Base-by-base conservation (phyloP, 441 rosid genomes). In the Corymbia calophylla region DNA sequence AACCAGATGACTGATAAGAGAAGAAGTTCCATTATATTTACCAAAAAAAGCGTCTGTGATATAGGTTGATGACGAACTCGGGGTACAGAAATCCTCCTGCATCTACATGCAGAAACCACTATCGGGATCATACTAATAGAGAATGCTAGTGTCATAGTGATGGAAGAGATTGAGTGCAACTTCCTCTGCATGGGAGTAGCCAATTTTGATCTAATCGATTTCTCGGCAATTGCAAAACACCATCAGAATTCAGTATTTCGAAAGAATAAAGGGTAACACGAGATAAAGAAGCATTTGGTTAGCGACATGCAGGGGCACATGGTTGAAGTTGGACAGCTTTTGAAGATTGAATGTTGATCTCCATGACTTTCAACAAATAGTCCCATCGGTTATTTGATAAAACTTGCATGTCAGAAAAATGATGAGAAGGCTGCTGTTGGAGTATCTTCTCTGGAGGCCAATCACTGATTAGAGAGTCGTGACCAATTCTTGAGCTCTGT, bases 1-100 rank as follows among this genome's bases (percentile, higher is more conserved):
- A 64, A 27, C 17, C 0, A 5, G 2, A 54, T 54, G 25, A n/a
- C 0, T 0, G 0, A 29, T 3, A 29, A 62, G 18, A 62, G 29
- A 62, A 27, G 9, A 64, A 7, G 15, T 64, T n/a, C n/a, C 39
- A 64, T 15, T n/a, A 64, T 64, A n/a, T 64, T n/a, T n/a, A 1
- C n/a, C 39, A 35, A 58, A 66, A 66, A n/a, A 66, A n/a, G 1
- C 1, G 0, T 31, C 0, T 7, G 21, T 5, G 9, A 16, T n/a
- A 64, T 60, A 14, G 19, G 70, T 15, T 0, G 4, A 64, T 0
- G 35, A 64, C 70, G 15, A 64, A 64, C 35, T 64, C 0, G 3
- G 0, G 70, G 19, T 64, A 31, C 9, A 64, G 32, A 64, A 9
- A 18, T 64, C 35, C 5, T n/a, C 19, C 17, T 29, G 35, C 35